Conservation (phyloP, 768 basidiomycete species). For the Clathrus columnatus region DNA sequence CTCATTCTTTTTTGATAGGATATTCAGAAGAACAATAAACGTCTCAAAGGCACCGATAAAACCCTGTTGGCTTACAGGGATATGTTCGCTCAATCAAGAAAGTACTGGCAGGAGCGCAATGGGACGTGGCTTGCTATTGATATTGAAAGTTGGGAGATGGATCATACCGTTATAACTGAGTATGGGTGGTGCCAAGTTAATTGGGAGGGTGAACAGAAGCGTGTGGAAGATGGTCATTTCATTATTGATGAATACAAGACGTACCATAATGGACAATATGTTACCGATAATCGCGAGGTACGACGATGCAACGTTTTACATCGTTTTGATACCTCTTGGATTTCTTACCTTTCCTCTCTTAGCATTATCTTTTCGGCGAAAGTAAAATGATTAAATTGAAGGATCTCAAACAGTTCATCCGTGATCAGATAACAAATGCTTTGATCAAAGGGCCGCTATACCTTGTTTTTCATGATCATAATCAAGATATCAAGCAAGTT, state of each 20-base stretch:
- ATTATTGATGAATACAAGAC: conserved; percentile 53
- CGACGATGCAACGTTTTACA: conserved; percentile 16
- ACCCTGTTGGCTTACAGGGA: conserved; percentile 47
- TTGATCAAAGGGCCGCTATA: conserved; percentile 50
- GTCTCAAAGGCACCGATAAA: conserved; percentile 56
- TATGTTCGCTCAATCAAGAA: conserved; percentile 59
- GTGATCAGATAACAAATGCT: conserved; percentile 33
- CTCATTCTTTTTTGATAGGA: conserved; percentile 30
- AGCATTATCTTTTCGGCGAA: conserved; percentile 63
- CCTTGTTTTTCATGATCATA: conserved; percentile 73
- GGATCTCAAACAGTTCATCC: conserved; percentile 45
- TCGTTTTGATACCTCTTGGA: background rate
- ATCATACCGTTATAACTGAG: conserved; percentile 68
- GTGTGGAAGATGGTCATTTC: conserved; percentile 47
- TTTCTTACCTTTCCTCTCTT: background rate
- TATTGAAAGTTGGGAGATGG: conserved; percentile 77
- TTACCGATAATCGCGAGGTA: conserved; percentile 55
- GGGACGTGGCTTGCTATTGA: conserved; percentile 76
- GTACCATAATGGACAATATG: conserved; percentile 54
- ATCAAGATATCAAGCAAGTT: conserved; percentile 64
- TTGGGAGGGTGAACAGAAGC: conserved; percentile 39
- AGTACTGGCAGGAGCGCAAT: conserved; percentile 49
- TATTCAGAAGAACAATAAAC: conserved; percentile 75
- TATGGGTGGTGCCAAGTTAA: conserved; percentile 64
- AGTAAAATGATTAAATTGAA: conserved; percentile 46